These are phyloP conservation scores for Marsdenia floribunda DNA, from an alignment of 257 asterid genomes.

Conservation along the genomic window DNA sequence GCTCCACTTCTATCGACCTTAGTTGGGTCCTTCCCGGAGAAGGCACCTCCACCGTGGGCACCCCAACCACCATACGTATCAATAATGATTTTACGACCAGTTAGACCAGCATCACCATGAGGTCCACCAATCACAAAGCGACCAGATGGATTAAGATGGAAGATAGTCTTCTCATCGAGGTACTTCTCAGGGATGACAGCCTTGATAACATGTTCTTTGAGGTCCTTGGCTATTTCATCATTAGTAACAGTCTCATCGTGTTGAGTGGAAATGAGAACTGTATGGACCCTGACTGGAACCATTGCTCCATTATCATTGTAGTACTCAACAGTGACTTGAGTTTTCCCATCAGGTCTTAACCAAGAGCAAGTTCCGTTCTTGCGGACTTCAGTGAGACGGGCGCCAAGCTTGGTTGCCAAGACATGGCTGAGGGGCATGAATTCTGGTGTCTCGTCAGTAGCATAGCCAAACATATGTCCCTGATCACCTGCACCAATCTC, in stretches of 20 bases:
- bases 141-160: conserved; percentile 52
- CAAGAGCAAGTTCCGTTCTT: conserved; percentile 45
- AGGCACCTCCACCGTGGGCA: conserved; percentile 51
- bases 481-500: conserved; percentile 57
- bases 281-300: conserved; percentile 44
- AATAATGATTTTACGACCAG: conserved; percentile 48
- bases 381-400: conserved; percentile 48
- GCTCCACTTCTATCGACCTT: conserved; percentile 56
- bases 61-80: conserved; percentile 57
- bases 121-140: conserved; percentile 49
- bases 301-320: conserved; percentile 48
- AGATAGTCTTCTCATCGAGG: conserved; percentile 46
- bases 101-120: conserved; percentile 53
- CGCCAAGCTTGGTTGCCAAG: conserved; percentile 46
- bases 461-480: conserved; percentile 51
- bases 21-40: conserved; percentile 50
- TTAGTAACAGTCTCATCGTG: conserved; percentile 50
- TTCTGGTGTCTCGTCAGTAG: conserved; percentile 55
- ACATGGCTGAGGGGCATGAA: conserved; percentile 54
- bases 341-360: conserved; percentile 54
- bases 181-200: conserved; percentile 52
- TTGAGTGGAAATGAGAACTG: conserved; percentile 52
- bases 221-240: conserved; percentile 44
- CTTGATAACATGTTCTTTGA: conserved; percentile 49
- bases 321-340: conserved; percentile 52